Evolutionary conservation across 306 rosid species (phyloP), one percentile per base, ranked within the genome.

Genomic region (Macrotyloma uniflorum): DNA sequence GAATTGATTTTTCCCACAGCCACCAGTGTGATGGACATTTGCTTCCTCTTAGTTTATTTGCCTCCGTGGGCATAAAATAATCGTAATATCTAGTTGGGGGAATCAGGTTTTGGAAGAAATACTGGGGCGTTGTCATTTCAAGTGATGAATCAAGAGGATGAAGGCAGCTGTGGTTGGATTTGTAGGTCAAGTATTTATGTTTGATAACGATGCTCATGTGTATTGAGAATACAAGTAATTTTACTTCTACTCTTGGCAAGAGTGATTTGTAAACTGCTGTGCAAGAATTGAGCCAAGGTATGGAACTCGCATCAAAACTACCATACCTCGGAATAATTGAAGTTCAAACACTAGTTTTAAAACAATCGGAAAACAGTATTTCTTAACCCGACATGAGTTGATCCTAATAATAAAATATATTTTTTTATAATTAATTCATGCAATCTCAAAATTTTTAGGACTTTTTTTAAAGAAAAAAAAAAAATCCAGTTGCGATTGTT

Each of bases 21-120:
- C 88, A 87, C 80, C 86, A 82, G 89, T 86, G 87, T 90, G 94
- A 86, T 83, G 94, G 89, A 88, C 86, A 76, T 76, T 70, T 82
- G 87, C 89, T 85, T 90, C 83, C 82, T 76, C 88, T 83, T 84
- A 81, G 92, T 85, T 87, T 90, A 78, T 86, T 81, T 85, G 88
- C 94, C 86, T 47, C 75, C 36, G 86, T 70, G 86, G 83, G 43
- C 86, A 70, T 79, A 83, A 85, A 85, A 89, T 93, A 91, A 87
- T 49, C 70, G 80, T 75, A 66, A 30, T 67, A 36, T 84, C 79
- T 80, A 74, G 89, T 85, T 81, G 93, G 87, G 83, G 77, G 86
- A 80, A 76, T 45, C 78, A 51, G 81, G 79, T 53, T 78, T 76
- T 51, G 54, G 79, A 55, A 70, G 83, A 79, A 19, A 65, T 23